Evolutionary conservation across 2,329 filamentous ascomycete genomes (phyloP).

Genomic region (Juglanconis juglandina): DNA sequence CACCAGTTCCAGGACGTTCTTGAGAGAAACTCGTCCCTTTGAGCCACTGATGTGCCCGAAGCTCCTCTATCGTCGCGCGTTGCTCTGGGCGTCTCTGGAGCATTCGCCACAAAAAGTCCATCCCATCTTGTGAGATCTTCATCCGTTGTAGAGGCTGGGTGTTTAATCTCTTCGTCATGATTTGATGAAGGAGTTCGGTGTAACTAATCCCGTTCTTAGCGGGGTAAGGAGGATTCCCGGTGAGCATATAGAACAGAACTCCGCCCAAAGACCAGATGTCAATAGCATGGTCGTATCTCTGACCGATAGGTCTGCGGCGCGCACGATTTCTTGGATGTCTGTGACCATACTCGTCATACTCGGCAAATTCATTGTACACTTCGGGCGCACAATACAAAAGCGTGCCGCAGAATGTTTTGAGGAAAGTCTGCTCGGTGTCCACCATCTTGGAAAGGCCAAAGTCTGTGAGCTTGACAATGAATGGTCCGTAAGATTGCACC

Average conservation of each 20-base stretch:
- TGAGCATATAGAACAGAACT: constrained; percentile 85
- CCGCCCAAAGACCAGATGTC: constrained; percentile 96
- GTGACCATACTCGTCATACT: constrained; percentile 68
- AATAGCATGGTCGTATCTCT: constrained; percentile 84
- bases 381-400: constrained; percentile 94
- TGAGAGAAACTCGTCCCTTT: constrained; percentile 27
- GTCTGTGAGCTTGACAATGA: constrained; percentile 87
- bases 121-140: constrained; percentile 61
- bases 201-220: constrained; percentile 73
- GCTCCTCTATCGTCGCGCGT: constrained; percentile 69
- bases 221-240: constrained; percentile 74
- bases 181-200: constrained; percentile 74
- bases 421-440: constrained; percentile 82
- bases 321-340: constrained; percentile 61
- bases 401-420: constrained; percentile 95
- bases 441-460: constrained; percentile 96
- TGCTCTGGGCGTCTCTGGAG: constrained; percentile 73
- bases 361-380: constrained; percentile 74
- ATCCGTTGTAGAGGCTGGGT: constrained; percentile 56
- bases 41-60: constrained; percentile 76
- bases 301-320: constrained; percentile 49
- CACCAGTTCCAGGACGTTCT: constrained; percentile 25
- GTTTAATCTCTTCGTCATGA: constrained; percentile 77
- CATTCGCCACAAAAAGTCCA: constrained; percentile 75
- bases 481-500: constrained; percentile 67